Conservation (phyloP, 345 rosid species). For the Erucastrum elatum region DNA sequence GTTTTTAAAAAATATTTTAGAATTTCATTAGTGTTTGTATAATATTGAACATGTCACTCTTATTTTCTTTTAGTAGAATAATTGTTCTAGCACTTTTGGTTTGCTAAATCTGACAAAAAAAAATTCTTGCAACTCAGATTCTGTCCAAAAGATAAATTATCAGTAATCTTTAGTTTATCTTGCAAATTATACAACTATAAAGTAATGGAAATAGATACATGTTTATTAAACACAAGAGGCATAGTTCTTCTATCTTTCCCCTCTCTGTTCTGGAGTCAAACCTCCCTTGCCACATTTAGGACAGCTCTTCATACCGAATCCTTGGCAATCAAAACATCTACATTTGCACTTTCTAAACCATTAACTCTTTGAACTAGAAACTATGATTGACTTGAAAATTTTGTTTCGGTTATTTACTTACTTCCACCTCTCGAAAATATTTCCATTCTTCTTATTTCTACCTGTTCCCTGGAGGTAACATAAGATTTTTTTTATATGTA, state of each 20-base stretch:
- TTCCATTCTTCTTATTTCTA: slow-evolving; percentile 76
- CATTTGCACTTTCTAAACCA: not conserved
- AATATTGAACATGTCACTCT: not conserved
- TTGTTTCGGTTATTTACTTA: slow-evolving; percentile 35
- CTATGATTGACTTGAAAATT: not conserved
- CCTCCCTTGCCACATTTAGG: slow-evolving; percentile 78
- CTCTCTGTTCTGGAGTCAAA: slow-evolving; percentile 74
- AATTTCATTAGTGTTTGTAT: not conserved
- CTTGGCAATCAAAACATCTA: slow-evolving; percentile 86
- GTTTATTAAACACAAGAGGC: not conserved
- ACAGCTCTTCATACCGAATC: slow-evolving; percentile 73
- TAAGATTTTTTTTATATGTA: not conserved
- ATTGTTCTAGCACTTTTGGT: not conserved
- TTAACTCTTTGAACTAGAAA: not conserved
- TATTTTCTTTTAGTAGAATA: not conserved
- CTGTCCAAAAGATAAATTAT: not conserved
- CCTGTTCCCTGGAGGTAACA: slow-evolving; percentile 58
- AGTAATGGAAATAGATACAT: not conserved
- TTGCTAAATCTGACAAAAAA: not conserved
- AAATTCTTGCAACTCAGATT: not conserved
- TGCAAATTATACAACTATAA: not conserved
- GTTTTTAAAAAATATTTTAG: too few species aligned
- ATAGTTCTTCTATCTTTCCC: slow-evolving; percentile 49
- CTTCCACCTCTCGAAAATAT: slow-evolving; percentile 92
- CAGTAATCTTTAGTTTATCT: not conserved